Base-by-base conservation (phyloP, 352 stramenopile species). In the Globisporangium emineosum region DNA sequence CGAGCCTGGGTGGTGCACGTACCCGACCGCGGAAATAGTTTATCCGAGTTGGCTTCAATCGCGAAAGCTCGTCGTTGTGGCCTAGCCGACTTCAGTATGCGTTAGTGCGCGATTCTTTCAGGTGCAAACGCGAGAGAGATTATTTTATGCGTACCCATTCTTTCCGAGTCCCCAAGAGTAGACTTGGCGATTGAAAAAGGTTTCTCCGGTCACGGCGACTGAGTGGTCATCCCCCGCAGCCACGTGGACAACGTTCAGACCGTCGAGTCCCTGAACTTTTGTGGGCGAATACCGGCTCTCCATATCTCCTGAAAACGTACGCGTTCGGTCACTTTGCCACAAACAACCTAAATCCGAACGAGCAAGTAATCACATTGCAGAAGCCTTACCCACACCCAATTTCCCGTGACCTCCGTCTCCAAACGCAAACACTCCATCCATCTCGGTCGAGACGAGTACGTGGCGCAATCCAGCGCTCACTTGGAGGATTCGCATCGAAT, bases 151-250 rank as follows among this genome's bases (percentile, higher is more conserved):
- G 8, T 73, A 94, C 86, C 86, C 86, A 25, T 89, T 86, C 13
- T 60, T 57, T 13, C 83, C 86, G 19, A 75, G 68, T 3, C 86
- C 86, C 86, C 86, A 94, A 3, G 85, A 88, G 64, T 89, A 90
- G n/a, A 94, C 81, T 68, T 94, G 86, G 1, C 80, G 76, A 70
- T 87, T 89, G 35, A 80, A 84, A 15, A 78, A 73, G 1, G 80
- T 83, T 58, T 91, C 83, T 1, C 82, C 83, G 19, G 77, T 78
- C 60, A 91, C 72, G 3, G 68, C 79, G 37, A 91, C 61, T 3
- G 83, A 94, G 60, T 91, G 85, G 2, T 89, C 76, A 57, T 91
- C 74, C 7, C 86, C 86, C 35, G 86, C 83, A 53, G 71, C 75
- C 21, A 94, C 67, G 19, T 80, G 65, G 13, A 90, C 62, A 8